Conservation (phyloP, 495 filamentous ascomycete species). For the Lasiosphaeria hispida region DNA sequence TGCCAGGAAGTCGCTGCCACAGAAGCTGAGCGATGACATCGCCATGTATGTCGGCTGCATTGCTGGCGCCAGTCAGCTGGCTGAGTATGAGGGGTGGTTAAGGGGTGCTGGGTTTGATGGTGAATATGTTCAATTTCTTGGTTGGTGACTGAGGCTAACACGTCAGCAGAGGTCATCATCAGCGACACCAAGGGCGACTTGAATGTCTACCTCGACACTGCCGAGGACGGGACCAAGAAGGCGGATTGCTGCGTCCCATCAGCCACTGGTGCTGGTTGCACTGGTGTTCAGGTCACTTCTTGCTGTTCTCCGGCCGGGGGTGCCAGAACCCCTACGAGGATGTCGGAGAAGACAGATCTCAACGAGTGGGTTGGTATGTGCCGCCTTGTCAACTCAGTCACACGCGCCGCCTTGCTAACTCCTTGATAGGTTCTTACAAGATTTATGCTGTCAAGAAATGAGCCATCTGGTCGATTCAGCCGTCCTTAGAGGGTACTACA, state of each 20-base stretch:
- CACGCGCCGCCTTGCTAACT: slow-evolving; percentile 10
- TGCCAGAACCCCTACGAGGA: background rate
- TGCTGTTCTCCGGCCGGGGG: background rate
- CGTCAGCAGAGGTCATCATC: slow-evolving; percentile 47
- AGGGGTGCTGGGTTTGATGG: slow-evolving; percentile 53
- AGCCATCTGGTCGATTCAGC: background rate
- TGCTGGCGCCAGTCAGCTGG: slow-evolving; percentile 54
- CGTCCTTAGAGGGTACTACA: too few species aligned
- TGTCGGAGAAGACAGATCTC: slow-evolving; percentile 30
- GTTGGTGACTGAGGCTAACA: slow-evolving; percentile 5
- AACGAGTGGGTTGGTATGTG: slow-evolving; percentile 55
- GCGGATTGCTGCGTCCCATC: slow-evolving; percentile 11
- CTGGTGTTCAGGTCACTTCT: background rate
- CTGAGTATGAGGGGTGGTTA: slow-evolving; percentile 57
- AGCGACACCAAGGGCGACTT: slow-evolving; percentile 54
- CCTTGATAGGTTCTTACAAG: slow-evolving; percentile 39
- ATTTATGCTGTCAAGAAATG: slow-evolving; percentile 42
- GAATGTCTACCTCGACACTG: slow-evolving; percentile 53
- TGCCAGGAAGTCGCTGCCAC: slow-evolving; percentile 49
- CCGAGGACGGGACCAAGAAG: slow-evolving; percentile 22
- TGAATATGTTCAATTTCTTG: slow-evolving; percentile 34
- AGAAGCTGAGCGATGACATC: slow-evolving; percentile 46
- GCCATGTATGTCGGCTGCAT: slow-evolving; percentile 61
- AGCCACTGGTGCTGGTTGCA: background rate
- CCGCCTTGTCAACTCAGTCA: background rate